Base-by-base conservation (phyloP, 768 basidiomycete species). In the Grammothele lineata region DNA sequence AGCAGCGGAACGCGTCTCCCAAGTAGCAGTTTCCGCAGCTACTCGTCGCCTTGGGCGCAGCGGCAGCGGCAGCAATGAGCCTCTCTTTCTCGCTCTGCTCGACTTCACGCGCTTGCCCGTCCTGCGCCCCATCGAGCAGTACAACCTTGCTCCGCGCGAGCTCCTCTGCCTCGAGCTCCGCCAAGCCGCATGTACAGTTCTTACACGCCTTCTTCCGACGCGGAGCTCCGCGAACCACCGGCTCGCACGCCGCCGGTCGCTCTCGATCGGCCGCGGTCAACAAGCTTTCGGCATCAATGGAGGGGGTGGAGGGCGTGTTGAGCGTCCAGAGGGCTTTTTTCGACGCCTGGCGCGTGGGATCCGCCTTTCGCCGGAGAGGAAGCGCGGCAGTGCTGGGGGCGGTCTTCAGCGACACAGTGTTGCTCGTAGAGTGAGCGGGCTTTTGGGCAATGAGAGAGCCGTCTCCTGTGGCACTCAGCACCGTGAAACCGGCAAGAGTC, bases 1-100 rank as follows among this genome's bases (percentile, higher is more conserved):
- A 86, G 67, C 96, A 99, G 61, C 96, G 75, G 71, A 99, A 99
- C 3, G 96, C 96, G 67, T 99, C 96, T 9, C 96, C 96, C 30
- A 98, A 71, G 73, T 91, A 98, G 73, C 96, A 99, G 70, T 77
- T 97, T 14, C 94, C 95, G 71, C 96, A 98, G 62, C 91, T 92
- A 63, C 93, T 95, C 45, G 93, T 97, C 30, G 89, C 92, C 70
- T 91, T 90, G 11, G 84, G 82, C 12, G 90, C 80, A 18, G 77
- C 77, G 59, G 75, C 78, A 1, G 85, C 87, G 8, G 87, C 87
- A 34, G 70, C 66, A 2, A 80, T 58, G 60, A 89, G 64, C 55
- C 80, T 77, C 63, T 77, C 83, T 67, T 72, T 83, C 72, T 87
- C 89, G 33, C 60, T 64, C 57, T 77, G 72, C 34, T 67, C 62